phyloP scores from a whole-genome alignment of 352 stramenopile genomes.

The Phytophthora rubi region DNA sequence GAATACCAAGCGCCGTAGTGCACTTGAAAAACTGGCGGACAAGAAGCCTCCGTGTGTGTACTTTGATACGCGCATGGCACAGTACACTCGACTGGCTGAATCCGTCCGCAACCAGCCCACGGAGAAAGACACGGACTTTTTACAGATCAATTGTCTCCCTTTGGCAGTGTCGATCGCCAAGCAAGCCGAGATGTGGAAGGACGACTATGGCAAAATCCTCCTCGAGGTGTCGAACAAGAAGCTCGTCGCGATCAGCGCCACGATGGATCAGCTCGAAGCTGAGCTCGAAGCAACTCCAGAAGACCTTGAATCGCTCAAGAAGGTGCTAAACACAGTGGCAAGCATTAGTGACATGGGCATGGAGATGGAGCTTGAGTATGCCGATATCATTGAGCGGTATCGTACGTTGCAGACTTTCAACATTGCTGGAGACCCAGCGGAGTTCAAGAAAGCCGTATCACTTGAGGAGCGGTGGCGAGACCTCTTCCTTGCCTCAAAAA shows the following conservation, averaged over 20 bases:
- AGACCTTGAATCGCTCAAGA: constrained; percentile 95
- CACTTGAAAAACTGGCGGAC: constrained; percentile 92
- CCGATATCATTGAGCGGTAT: constrained; percentile 94
- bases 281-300: constrained; percentile 83
- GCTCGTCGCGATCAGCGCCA: constrained; percentile 68
- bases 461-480: constrained; percentile 87
- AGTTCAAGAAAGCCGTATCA: constrained; percentile 74
- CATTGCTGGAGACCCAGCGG: constrained; percentile 73
- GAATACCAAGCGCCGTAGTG: constrained; percentile 91
- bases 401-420: constrained; percentile 84
- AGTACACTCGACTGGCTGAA: constrained; percentile 91
- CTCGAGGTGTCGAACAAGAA: constrained; percentile 89
- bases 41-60: constrained; percentile 94
- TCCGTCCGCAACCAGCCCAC: constrained; percentile 89
- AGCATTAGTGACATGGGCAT: constrained; percentile 88
- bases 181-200: constrained; percentile 94
- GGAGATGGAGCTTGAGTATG: constrained; percentile 95
- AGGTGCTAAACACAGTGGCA: constrained; percentile 93
- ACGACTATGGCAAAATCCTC: constrained; percentile 94
- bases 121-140: constrained; percentile 95
- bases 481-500: constrained; percentile 88
- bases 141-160: constrained; percentile 93
- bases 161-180: constrained; percentile 91
- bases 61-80: constrained; percentile 93
- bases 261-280: constrained; percentile 80